Conservation (phyloP, 2,329 filamentous ascomycete genomes). For the Plectosphaerella sp. region DNA sequence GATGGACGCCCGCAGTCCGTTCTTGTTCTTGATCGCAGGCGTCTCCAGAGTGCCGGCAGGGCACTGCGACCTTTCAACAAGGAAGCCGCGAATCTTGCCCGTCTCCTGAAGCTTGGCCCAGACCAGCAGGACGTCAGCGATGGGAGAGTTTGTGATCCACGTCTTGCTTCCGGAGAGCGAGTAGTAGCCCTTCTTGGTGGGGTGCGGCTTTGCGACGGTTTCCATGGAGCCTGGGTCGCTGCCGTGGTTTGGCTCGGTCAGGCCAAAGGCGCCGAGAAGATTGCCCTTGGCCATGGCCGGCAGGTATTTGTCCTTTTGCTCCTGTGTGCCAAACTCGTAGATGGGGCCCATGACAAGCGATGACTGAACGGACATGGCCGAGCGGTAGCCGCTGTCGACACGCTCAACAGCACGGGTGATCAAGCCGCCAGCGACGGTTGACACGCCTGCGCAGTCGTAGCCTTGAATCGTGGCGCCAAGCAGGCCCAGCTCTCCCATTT, state of each 20-base stretch:
- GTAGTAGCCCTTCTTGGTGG: conserved; percentile 77
- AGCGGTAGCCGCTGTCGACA: conserved; percentile 87
- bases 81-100: conserved; percentile 89
- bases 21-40: conserved; percentile 91
- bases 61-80: conserved; percentile 80
- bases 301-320: conserved; percentile 81
- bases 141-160: conserved; percentile 94
- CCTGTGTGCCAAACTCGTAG: conserved; percentile 78
- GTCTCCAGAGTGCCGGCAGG: conserved; percentile 88
- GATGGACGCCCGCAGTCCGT: conserved; percentile 83
- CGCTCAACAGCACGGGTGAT: conserved; percentile 89
- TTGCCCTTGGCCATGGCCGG: conserved; percentile 79
- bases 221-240: conserved; percentile 92
- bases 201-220: conserved; percentile 77
- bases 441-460: conserved; percentile 83
- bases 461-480: conserved; percentile 82
- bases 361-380: conserved; percentile 89
- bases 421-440: conserved; percentile 81
- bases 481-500: conserved; percentile 91
- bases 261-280: conserved; percentile 77
- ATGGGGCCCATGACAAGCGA: conserved; percentile 93
- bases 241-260: conserved; percentile 91
- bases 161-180: conserved; percentile 80
- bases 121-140: conserved; percentile 77
- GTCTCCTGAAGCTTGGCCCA: conserved; percentile 93